Evolutionary conservation across 352 stramenopile species (phyloP).

Genomic region (Phytophthora hybrid): DNA sequence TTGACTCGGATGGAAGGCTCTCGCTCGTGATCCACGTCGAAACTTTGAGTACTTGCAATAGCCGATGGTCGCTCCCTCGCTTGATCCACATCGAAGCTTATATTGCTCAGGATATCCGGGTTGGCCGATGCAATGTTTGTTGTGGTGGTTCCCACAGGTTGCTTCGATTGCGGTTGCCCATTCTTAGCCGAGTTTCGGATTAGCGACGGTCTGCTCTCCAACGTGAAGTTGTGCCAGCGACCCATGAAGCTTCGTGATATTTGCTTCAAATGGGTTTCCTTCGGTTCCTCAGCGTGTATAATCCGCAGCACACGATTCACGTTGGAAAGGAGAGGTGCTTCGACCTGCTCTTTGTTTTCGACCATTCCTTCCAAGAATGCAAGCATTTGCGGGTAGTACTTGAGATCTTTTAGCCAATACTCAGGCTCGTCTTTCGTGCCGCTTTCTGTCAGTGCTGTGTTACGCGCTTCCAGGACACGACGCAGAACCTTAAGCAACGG

Average conservation of each 20-base stretch:
- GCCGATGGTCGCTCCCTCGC: conserved; percentile 38
- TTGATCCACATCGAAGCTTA: conserved; percentile 74
- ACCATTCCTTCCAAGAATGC: conserved; percentile 61
- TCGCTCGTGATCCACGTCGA: conserved; percentile 69
- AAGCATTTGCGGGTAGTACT: conserved; percentile 72
- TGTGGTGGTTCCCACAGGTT: conserved; percentile 19
- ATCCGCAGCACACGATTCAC: conserved; percentile 81
- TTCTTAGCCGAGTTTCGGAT: conserved; percentile 36
- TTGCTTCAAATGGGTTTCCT: conserved; percentile 55
- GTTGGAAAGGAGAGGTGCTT: conserved; percentile 70
- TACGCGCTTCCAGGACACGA: conserved; percentile 74
- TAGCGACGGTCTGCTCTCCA: conserved; percentile 52
- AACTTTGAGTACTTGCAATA: conserved; percentile 44
- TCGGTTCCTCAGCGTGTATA: conserved; percentile 64
- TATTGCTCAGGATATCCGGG: conserved; percentile 27
- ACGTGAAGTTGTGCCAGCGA: conserved; percentile 81
- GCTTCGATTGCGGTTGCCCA: conserved; percentile 28
- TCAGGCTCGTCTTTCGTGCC: conserved; percentile 43
- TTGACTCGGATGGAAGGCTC: conserved; percentile 49
- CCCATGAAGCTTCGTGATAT: conserved; percentile 75
- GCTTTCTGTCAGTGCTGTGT: conserved; percentile 37
- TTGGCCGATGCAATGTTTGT: conserved; percentile 14
- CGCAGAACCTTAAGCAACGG: conserved; percentile 75
- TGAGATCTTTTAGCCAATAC: conserved; percentile 71
- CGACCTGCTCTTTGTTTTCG: conserved; percentile 55